Base-by-base conservation (phyloP, 257 asterid genomes). In the Penstemon newberryi region DNA sequence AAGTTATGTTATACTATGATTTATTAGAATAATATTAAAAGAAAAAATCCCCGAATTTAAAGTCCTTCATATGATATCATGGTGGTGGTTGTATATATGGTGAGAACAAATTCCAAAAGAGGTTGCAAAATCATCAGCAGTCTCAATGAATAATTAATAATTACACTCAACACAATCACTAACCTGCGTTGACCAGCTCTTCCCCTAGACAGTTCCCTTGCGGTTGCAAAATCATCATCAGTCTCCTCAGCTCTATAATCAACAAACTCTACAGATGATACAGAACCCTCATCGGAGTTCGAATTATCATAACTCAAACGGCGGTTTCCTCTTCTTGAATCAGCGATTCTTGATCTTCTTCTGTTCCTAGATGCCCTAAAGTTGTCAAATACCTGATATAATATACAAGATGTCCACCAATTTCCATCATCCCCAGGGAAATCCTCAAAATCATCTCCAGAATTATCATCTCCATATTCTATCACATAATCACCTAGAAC, bases 401-500 rank as follows among this genome's bases (percentile, higher is more conserved):
- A 76, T 63, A 90, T 86, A 75, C 97, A 90, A 12, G 96, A 90
- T 0, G 86, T 88, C 92, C 92, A 90, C 97, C 97, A 90, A 51
- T 82, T 90, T 40, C 96, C 80, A 56, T 86, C 81, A n/a, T 81
- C 84, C 69, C 85, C 80, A 15, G 78, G 94, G 63, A 84, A 86
- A 45, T 86, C 87, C 19, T 83, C 97, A 56, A 78, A 85, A 52
- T 88, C 97, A 70, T 90, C 96, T 15, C 86, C 94, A 33, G 94
- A 90, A 70, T 86, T 74, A 68, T 86, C 84, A 74, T 86, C 89
- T 56, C 97, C 97, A 74, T 90, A 86, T 75, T 90, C 97, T 54
- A 90, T 90, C 67, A 90, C 97, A 80, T 90, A 90, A 80, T 90
- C 97, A 47, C 97, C 96, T 38, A 88, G 73, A 72, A 90, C 94